Percentiles rank a stretch among this genome's conserved stretches.
These are phyloP conservation scores for Vigna reflexopilosa DNA, from an alignment of 306 rosid genomes.

Conservation along the genomic window DNA sequence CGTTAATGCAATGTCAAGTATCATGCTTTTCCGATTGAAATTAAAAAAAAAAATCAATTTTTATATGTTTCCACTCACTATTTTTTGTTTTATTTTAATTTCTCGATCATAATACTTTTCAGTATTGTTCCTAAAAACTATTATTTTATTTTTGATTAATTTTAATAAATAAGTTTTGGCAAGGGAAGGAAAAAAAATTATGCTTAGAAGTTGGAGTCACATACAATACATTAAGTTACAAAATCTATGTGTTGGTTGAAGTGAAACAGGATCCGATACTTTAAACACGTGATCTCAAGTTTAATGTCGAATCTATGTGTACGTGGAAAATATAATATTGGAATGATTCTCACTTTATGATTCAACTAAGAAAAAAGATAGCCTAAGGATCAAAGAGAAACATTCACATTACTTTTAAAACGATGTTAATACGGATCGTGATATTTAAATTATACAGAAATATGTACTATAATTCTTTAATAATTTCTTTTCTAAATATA, in stretches of 20 bases:
- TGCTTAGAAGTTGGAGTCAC: background rate
- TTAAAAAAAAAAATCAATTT: too few species aligned
- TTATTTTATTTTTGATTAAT: too few species aligned
- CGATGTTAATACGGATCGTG: background rate
- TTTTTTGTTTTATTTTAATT: too few species aligned
- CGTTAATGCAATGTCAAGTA: too few species aligned
- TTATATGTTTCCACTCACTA: too few species aligned
- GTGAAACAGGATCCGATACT: background rate
- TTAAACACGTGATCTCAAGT: conserved; percentile 2
- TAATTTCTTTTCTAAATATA: background rate
- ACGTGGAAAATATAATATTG: background rate
- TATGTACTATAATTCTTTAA: background rate
- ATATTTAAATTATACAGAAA: background rate
- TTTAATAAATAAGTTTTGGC: background rate
- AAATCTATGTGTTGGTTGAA: conserved; percentile 5
- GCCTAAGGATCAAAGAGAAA: too few species aligned
- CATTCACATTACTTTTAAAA: background rate
- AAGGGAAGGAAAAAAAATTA: background rate
- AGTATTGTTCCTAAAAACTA: too few species aligned
- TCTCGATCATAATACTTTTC: too few species aligned
- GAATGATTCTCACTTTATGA: background rate
- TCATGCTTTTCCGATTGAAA: too few species aligned
- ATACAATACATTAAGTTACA: background rate
- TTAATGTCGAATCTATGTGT: background rate
- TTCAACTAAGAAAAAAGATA: too few species aligned